These are phyloP conservation scores for Stipa capillata DNA, from an alignment of 176 grass and related monocot genomes.

Conservation along the genomic window DNA sequence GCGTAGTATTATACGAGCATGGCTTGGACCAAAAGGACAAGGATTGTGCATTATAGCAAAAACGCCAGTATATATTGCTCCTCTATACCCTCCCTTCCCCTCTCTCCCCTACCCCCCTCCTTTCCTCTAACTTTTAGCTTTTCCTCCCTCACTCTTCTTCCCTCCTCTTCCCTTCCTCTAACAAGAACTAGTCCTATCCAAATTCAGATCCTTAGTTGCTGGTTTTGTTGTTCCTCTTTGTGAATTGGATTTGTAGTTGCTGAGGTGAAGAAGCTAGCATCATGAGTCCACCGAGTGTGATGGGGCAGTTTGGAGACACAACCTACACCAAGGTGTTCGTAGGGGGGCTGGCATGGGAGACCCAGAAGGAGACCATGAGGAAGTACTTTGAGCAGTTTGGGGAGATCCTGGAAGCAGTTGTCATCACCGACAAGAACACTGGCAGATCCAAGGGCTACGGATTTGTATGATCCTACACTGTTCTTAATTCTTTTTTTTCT, in stretches of 20 bases:
- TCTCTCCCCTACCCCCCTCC: constrained; percentile 13
- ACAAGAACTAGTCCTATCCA: constrained; percentile 35
- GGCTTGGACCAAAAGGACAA: constrained; percentile 51
- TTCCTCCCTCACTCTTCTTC: neutral
- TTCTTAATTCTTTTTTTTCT: neutral
- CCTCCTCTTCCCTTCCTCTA: constrained; percentile 9
- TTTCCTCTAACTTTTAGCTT: constrained; percentile 40
- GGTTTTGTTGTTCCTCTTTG: constrained; percentile 20
- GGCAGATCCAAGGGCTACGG: constrained; percentile 99
- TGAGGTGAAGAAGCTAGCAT: neutral
- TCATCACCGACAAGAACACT: constrained; percentile 96
- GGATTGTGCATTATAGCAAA: constrained; percentile 50
- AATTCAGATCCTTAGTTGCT: constrained; percentile 30
- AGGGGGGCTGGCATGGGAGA: constrained; percentile 95
- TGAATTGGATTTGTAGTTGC: constrained; percentile 18
- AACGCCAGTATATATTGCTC: constrained; percentile 50
- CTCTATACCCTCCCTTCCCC: constrained; percentile 10
- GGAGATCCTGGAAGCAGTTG: constrained; percentile 93
- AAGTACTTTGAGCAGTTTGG: constrained; percentile 99
- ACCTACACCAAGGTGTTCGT: constrained; percentile 99
- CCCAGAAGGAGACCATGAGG: constrained; percentile 92
- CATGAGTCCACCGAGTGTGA: constrained; percentile 60
- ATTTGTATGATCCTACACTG: constrained; percentile 54
- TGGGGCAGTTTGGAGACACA: constrained; percentile 93
- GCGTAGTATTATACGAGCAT: constrained; percentile 39